Base-by-base conservation (phyloP, 2,329 filamentous ascomycete species). In the Phialophora expanda region DNA sequence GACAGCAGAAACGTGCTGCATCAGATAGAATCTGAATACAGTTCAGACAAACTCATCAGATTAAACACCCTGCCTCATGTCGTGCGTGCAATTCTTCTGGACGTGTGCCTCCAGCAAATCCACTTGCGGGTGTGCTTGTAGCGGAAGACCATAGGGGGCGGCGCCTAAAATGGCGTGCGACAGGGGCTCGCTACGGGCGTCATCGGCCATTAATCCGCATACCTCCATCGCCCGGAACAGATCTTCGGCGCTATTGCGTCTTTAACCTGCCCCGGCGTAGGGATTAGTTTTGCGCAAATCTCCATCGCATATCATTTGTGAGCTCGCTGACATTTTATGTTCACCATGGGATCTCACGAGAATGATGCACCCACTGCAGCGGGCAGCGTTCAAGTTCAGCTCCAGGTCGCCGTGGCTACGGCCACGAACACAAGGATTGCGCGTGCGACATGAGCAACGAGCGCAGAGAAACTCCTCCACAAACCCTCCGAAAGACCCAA, bases 11-110 rank as follows among this genome's bases (percentile, higher is more conserved):
- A 28, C 46, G 67, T 60, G 67, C 64, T 50, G 58, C 58, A 54
- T 61, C 65, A 67, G 62, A 66, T 69, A 71, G 69, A 71, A 66
- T 61, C 56, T 68, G 65, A 71, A 69, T 64, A 38, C 46, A 51
- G 66, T 67, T 69, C 69, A 66, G 58, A 67, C 69, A 64, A 34
- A 57, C 30, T 55, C 53, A 62, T 58, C 14, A 59, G 30, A 41
- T 11, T 2, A 61, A 61, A 22, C 46, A 38, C n/a, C 54, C 55
- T 54, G 34, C 34, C 20, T 22, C 22, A 7, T 24, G 14, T 48
- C 14, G 1, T 26, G 12, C 22, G n/a, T 22, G 48, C 26, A 12
- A 14, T 53, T 53, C 20, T 11, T 26, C 48, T 17, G 24, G 38
- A n/a, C 3, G 7, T n/a, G 38, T n/a, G 14, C n/a, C 38, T 44